Percentiles rank a stretch among this genome's conserved stretches.
phyloP scores from a whole-genome alignment of 805 yeast species.

The Lachancea sp. region DNA sequence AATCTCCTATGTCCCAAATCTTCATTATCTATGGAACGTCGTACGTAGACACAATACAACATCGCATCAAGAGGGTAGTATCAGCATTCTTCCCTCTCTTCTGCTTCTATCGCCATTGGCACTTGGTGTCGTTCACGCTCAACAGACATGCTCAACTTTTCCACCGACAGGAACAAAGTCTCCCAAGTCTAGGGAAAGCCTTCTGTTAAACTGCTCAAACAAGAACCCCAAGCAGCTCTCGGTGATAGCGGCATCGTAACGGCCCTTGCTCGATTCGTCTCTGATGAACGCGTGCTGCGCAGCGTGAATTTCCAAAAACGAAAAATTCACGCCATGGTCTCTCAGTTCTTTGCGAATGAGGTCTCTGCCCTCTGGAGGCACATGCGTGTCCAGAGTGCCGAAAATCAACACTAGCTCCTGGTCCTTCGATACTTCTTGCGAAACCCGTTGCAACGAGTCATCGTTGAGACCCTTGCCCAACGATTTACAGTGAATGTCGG shows the following conservation, averaged over 20 bases:
- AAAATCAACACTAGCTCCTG: conserved; percentile 61
- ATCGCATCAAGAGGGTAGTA: too few relatives aligned
- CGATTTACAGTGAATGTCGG: conserved; percentile 66
- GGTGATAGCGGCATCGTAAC: conserved; percentile 76
- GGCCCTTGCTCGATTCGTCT: conserved; percentile 73
- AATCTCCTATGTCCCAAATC: too few relatives aligned
- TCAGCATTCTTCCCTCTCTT: too few relatives aligned
- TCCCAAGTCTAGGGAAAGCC: conserved; percentile 60
- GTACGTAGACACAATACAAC: too few relatives aligned
- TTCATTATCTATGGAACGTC: too few relatives aligned
- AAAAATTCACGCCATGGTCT: conserved; percentile 52
- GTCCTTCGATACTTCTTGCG: conserved; percentile 46
- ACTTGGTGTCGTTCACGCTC: conserved; percentile 10
- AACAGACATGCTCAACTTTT: conserved; percentile 61
- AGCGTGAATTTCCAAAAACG: conserved; percentile 67
- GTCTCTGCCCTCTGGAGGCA: conserved; percentile 71
- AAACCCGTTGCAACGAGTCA: conserved; percentile 52
- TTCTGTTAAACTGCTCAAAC: conserved; percentile 63
- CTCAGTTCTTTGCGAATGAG: conserved; percentile 56
- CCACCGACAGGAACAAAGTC: conserved; percentile 46
- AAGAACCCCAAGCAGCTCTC: conserved; percentile 59
- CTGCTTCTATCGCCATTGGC: not conserved
- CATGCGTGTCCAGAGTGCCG: conserved; percentile 76
- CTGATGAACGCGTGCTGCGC: conserved; percentile 83
- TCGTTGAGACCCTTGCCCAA: conserved; percentile 60